phyloP scores from a whole-genome alignment of 2,329 filamentous ascomycete genomes.

The Ambrosiella xylebori region DNA sequence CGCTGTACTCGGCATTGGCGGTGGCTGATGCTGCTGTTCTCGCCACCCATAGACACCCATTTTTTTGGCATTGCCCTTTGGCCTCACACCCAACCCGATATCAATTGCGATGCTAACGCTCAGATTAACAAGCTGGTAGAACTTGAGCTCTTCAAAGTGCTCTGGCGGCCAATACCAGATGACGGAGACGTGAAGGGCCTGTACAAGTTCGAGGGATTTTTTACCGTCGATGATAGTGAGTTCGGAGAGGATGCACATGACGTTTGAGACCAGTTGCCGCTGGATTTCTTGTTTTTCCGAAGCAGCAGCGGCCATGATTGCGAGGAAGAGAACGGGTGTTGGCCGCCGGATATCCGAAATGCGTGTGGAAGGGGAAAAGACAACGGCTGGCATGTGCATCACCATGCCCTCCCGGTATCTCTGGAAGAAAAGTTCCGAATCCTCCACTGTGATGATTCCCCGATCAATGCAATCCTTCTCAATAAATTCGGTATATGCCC shows the following conservation, averaged over 20 bases:
- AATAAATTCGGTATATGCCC: constrained; percentile 5
- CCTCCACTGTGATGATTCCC: constrained; percentile 38
- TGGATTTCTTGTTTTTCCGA: constrained; percentile 41
- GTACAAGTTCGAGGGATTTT: constrained; percentile 69
- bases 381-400: constrained; percentile 43
- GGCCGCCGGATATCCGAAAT: constrained; percentile 37
- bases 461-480: constrained; percentile 37
- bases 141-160: constrained; percentile 71
- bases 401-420: constrained; percentile 44
- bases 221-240: constrained; percentile 57
- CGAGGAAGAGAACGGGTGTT: constrained; percentile 52
- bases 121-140: constrained; percentile 73
- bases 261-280: constrained; percentile 44
- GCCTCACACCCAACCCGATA: constrained; percentile 51
- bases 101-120: constrained; percentile 71
- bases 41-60: neutral
- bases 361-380: constrained; percentile 37
- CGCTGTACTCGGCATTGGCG: too few relatives aligned
- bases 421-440: constrained; percentile 36
- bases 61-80: neutral
- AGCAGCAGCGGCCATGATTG: constrained; percentile 49
- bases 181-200: constrained; percentile 57
- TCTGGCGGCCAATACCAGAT: constrained; percentile 78
- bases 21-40: neutral
- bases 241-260: constrained; percentile 58